Percentiles rank a stretch among this genome's conserved stretches.
Evolutionary conservation across 2,329 filamentous ascomycete species (phyloP).

Genomic region (Alternaria arbusti): DNA sequence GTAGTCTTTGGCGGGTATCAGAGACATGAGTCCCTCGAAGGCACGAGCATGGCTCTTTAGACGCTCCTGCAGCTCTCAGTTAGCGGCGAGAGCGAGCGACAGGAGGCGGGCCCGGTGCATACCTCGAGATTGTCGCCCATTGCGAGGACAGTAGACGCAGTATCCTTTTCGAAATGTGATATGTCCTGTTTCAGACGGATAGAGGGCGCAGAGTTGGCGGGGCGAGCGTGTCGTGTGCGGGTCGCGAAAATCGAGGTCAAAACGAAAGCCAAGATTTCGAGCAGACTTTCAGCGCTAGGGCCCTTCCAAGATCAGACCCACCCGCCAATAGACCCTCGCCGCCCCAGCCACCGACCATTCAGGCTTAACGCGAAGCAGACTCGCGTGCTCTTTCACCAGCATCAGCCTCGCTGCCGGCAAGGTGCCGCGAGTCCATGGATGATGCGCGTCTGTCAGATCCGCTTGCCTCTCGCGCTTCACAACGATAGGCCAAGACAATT

Average conservation of each 20-base stretch:
- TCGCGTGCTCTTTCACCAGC: conserved; percentile 19
- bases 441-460: conserved; percentile 23
- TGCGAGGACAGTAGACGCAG: not conserved
- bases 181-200: not conserved
- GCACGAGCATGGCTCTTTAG: conserved; percentile 69
- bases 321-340: conserved; percentile 15
- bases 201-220: conserved; percentile 14
- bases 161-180: not conserved
- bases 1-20: conserved; percentile 90
- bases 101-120: conserved; percentile 27
- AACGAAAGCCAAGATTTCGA: conserved; percentile 30
- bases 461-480: conserved; percentile 15
- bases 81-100: conserved; percentile 33
- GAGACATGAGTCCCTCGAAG: conserved; percentile 83
- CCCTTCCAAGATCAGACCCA: conserved; percentile 2
- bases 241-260: conserved; percentile 29
- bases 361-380: conserved; percentile 1
- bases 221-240: conserved; percentile 37
- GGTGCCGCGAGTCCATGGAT: conserved; percentile 6
- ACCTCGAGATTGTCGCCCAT: conserved; percentile 54
- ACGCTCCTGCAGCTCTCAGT: conserved; percentile 54
- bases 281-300: conserved; percentile 27
- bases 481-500: conserved; percentile 16
- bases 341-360: not conserved
- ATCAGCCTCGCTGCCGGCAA: conserved; percentile 21